Percentiles rank a stretch among this genome's conserved stretches.
phyloP scores from a whole-genome alignment of 805 yeast genomes.

The Ogataea neopini region DNA sequence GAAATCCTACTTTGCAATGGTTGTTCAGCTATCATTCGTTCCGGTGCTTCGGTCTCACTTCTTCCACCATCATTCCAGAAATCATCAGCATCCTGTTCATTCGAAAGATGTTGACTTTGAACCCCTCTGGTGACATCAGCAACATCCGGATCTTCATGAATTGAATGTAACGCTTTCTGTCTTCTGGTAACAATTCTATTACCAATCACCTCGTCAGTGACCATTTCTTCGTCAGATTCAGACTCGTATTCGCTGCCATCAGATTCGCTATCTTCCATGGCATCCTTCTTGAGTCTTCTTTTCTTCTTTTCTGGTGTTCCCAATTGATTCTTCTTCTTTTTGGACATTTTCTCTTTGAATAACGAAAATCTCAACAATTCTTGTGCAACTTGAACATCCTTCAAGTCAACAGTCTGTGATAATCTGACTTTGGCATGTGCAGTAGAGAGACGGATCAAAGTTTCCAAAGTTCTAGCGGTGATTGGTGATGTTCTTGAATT shows the following conservation, averaged over 20 bases:
- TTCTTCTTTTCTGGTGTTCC: slow-evolving; percentile 37
- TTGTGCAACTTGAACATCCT: slow-evolving; percentile 86
- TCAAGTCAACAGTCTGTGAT: slow-evolving; percentile 67
- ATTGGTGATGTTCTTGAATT: slow-evolving; percentile 87
- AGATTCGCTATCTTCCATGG: slow-evolving; percentile 11
- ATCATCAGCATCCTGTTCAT: slow-evolving; percentile 8
- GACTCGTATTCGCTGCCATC: slow-evolving; percentile 26
- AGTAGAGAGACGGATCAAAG: slow-evolving; percentile 89
- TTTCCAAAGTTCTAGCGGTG: slow-evolving; percentile 97
- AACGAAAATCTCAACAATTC: slow-evolving; percentile 81
- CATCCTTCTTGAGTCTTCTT: slow-evolving; percentile 28
- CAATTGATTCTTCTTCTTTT: slow-evolving; percentile 33
- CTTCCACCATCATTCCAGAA: slow-evolving; percentile 1
- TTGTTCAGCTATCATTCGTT: background rate
- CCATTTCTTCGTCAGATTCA: slow-evolving; percentile 27
- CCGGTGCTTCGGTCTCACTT: slow-evolving; percentile 3
- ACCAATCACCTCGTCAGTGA: slow-evolving; percentile 20
- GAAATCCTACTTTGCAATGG: slow-evolving; percentile 23
- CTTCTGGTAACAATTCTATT: slow-evolving; percentile 20
- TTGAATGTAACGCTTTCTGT: slow-evolving; percentile 24
- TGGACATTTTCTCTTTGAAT: slow-evolving; percentile 61
- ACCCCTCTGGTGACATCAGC: slow-evolving; percentile 28
- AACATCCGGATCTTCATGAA: slow-evolving; percentile 31
- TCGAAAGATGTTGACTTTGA: slow-evolving; percentile 23
- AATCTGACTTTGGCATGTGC: slow-evolving; percentile 97